Evolutionary conservation across 2,329 filamentous ascomycete species (phyloP), one percentile per base, ranked within the genome.

Genomic region (Atkinsonella texensis): DNA sequence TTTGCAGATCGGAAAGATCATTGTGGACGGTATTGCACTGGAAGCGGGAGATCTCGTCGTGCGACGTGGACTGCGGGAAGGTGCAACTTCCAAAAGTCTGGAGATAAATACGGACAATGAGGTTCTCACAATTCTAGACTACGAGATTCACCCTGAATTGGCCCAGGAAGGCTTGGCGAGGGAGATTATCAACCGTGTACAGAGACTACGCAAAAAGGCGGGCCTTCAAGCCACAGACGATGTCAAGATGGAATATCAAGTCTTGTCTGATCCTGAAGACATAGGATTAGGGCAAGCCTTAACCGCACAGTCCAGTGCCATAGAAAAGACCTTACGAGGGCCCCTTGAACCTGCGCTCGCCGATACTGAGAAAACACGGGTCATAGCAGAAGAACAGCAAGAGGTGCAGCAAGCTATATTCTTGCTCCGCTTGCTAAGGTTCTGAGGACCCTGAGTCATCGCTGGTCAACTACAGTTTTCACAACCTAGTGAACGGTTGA

Each of bases 171-270:
- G 90, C 51, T 70, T 98, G 50, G 91, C 87, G 1, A 80, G 93
- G 61, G 93, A 97, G 69, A 85, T 98, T 57, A 86, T 98, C 73
- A 87, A 95, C 67, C 84, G 91, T 41, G 86, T 98, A 20, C 93
- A 98, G 71, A 81, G 87, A 58, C 75, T 97, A 56, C 83, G 93
- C 58, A 98, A 98, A 80, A 93, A 93, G 74, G 90, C 90, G 8
- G 89, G 89, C 0, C 75, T 98, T 49, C 81, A 90, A 56, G 83
- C 89, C 1, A 97, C 91, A 0, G 93, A 98, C 63, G 93, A 97
- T 63, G 84, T 98, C 56, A 87, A 85, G 71, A 95, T 98, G 87
- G 87, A 94, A 67, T 97, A 95, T 71, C 77, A 76, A 53, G 81
- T 97, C 5, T 70, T 94, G 47, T 77, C 80, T 8, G 89, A 95